These are phyloP conservation scores for Boletus eberwhitei DNA, from an alignment of 768 basidiomycete species.

Conservation along the genomic window DNA sequence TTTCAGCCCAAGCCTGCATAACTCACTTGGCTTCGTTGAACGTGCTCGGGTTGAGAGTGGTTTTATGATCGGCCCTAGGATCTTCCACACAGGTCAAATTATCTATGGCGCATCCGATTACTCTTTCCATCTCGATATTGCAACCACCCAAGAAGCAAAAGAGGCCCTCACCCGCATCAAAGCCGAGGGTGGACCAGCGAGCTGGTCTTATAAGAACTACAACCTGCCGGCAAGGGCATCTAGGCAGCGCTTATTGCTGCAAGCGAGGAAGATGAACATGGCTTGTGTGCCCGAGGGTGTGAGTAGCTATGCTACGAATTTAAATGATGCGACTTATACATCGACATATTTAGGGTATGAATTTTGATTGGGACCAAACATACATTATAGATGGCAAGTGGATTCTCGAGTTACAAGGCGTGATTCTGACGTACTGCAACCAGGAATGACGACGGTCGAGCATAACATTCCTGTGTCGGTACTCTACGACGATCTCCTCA, in stretches of 20 bases:
- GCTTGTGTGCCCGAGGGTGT: conserved; percentile 70
- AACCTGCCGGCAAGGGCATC: conserved; percentile 67
- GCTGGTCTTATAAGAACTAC: conserved; percentile 78
- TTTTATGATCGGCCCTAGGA: conserved; percentile 64
- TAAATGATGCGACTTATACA: not conserved
- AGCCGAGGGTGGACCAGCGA: conserved; percentile 65
- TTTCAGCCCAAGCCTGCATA: conserved; percentile 60
- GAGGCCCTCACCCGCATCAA: conserved; percentile 68
- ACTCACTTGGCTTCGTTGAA: conserved; percentile 60
- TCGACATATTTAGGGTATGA: conserved; percentile 51
- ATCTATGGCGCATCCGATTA: conserved; percentile 48
- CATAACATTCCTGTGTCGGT: conserved; percentile 63
- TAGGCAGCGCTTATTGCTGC: conserved; percentile 59
- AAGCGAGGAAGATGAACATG: conserved; percentile 62
- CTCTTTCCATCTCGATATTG: conserved; percentile 64
- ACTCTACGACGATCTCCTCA: conserved; percentile 65
- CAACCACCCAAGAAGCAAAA: conserved; percentile 56
- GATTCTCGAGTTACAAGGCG: not conserved
- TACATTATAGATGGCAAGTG: conserved; percentile 73
- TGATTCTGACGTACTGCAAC: not conserved
- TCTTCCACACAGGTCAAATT: conserved; percentile 65
- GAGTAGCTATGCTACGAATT: conserved; percentile 14
- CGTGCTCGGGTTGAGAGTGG: conserved; percentile 68
- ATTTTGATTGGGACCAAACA: conserved; percentile 74
- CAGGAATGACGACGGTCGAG: conserved; percentile 77